Base-by-base conservation (phyloP, 805 yeast genomes). In the Teunomyces kruisii region DNA sequence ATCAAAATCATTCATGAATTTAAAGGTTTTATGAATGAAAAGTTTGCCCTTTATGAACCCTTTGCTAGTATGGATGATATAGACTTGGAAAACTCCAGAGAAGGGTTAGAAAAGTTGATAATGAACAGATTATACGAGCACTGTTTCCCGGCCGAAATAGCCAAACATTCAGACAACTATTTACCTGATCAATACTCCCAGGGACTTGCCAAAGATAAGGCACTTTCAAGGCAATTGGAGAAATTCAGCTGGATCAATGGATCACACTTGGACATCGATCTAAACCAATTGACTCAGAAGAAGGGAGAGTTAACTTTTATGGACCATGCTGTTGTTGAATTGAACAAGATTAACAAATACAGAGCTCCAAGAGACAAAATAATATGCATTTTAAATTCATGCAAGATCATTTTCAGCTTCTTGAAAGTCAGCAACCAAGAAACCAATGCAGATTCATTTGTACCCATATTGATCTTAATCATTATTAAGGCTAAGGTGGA, bases 311-410 rank as follows among this genome's bases (percentile, higher is more conserved):
- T 58, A 12, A 62, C 59, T 28, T 65, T 91, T 81, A 63, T 76
- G 81, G 54, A 74, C 62, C 54, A 74, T 46, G 94, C 97, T 0
- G 76, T 83, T 1, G 72, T 70, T 9, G 98, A 94, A 64, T 72
- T 94, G 40, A 71, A 74, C 50, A 89, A 89, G 55, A 83, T 94
- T 57, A 86, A 86, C 62, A 75, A 80, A 43, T 95, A 86, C 62
- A 79, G 95, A 54, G 92, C 98, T 0, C 99, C 99, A 12, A 74
- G 99, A 43, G 99, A 95, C 60, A 94, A 94, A 59, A 81, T 89
- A 50, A 88, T 94, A 31, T 94, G 98, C 61, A 75, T 94, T 2
- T 73, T 94, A 50, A 95, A 94, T 65, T 83, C 94, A 43, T 92
- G 97, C 59, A 92, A 92, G 64, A 91, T 94, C 15, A 84, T 95